Base-by-base conservation (phyloP, 1,284 basidiomycete species). In the Ceratorhiza oryzae-sativae region DNA sequence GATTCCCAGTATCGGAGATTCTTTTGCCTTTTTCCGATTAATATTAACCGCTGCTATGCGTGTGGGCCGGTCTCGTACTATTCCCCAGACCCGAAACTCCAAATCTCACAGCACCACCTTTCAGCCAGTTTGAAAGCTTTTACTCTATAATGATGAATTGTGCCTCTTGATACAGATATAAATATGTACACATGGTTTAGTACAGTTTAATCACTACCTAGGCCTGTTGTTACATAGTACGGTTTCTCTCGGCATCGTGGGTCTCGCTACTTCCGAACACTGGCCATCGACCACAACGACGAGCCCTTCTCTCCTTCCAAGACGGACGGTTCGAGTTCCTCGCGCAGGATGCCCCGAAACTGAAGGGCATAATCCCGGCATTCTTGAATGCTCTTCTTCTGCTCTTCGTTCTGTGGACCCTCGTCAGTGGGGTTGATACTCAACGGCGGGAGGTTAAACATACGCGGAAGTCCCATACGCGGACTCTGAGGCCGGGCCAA, bases 1-100 rank as follows among this genome's bases (percentile, higher is more conserved):
- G 63, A 67, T 67, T 67, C 63, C 63, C 63, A 67, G 63, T 67
- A 67, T 67, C 63, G 63, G 63, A 67, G 63, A n/a, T n/a, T n/a
- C n/a, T n/a, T n/a, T n/a, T n/a, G n/a, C n/a, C n/a, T n/a, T n/a
- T n/a, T n/a, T n/a, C n/a, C n/a, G n/a, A n/a, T n/a, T n/a, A n/a
- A n/a, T n/a, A n/a, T n/a, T n/a, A n/a, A n/a, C n/a, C n/a, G n/a
- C n/a, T n/a, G n/a, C n/a, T n/a, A n/a, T n/a, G n/a, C n/a, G n/a
- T n/a, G n/a, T n/a, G n/a, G n/a, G n/a, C n/a, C n/a, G n/a, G n/a
- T n/a, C n/a, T n/a, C n/a, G n/a, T n/a, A n/a, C n/a, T n/a, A n/a
- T n/a, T n/a, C n/a, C n/a, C n/a, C n/a, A n/a, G n/a, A n/a, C n/a
- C n/a, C n/a, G n/a, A n/a, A n/a, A n/a, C n/a, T n/a, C n/a, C n/a